These are phyloP conservation scores for Butyriboletus appendiculatus DNA, from an alignment of 1,284 basidiomycete species.

Conservation along the genomic window DNA sequence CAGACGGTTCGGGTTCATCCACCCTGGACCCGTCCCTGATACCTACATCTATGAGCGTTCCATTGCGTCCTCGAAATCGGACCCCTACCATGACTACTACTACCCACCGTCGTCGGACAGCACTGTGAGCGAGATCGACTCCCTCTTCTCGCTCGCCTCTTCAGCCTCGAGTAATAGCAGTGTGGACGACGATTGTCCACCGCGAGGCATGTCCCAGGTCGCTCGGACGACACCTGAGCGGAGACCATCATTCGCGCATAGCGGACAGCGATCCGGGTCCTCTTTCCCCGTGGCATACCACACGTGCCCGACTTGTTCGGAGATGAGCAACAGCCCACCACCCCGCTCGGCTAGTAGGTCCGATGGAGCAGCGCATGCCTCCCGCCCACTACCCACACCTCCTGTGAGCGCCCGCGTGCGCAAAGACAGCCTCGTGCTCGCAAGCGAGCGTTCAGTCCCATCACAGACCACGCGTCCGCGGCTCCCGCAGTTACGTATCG, in stretches of 20 bases:
- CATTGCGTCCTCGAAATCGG: conserved; percentile 50
- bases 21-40: conserved; percentile 44
- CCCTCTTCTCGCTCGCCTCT: conserved; percentile 43
- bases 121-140: conserved; percentile 40
- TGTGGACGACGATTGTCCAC: conserved; percentile 40
- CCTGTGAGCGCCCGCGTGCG: conserved; percentile 34
- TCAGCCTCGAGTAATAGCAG: conserved; percentile 54
- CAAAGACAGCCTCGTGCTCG: conserved; percentile 39
- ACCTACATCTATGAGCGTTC: conserved; percentile 61
- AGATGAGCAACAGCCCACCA: conserved; percentile 34
- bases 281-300: conserved; percentile 29
- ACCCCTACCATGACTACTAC: conserved; percentile 42
- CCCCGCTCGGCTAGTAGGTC: conserved; percentile 23
- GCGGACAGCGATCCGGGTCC: conserved; percentile 24
- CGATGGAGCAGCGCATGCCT: conserved; percentile 24
- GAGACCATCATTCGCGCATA: conserved; percentile 23
- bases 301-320: conserved; percentile 36
- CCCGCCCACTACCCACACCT: conserved; percentile 35
- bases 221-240: conserved; percentile 25
- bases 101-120: conserved; percentile 47
- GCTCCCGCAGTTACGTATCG: conserved; percentile 34
- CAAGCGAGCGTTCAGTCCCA: conserved; percentile 32
- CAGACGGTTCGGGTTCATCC: conserved; percentile 40
- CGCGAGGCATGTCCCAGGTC: conserved; percentile 25
- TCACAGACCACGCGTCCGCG: conserved; percentile 27